phyloP scores from a whole-genome alignment of 371 early-diverging fungal species.

The Syncephalastrum racemosum region DNA sequence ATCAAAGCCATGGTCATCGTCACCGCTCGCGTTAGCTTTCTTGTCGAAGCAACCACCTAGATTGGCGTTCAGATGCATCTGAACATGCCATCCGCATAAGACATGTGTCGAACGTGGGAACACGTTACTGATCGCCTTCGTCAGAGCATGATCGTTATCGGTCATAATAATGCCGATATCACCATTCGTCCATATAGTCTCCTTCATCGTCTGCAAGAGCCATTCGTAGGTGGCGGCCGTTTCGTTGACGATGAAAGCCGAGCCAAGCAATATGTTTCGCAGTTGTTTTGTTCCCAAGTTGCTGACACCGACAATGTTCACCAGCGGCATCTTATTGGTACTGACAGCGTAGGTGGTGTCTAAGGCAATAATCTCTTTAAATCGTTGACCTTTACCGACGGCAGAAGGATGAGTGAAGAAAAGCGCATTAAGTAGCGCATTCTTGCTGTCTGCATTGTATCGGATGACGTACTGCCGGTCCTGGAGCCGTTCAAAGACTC shows the following conservation, averaged over 20 bases:
- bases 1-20: too few species aligned
- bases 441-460: too few species aligned
- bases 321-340: too few species aligned
- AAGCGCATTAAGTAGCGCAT: too few species aligned
- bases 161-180: background rate
- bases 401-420: too few species aligned
- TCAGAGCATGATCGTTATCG: slow-evolving; percentile 1
- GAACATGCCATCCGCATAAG: slow-evolving; percentile 8
- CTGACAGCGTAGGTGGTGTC: too few species aligned
- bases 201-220: background rate
- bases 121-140: background rate
- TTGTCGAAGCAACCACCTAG: background rate
- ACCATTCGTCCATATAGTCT: background rate
- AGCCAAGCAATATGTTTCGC: slow-evolving; percentile 1
- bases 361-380: too few species aligned
- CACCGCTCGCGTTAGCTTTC: background rate
- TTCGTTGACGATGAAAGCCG: too few species aligned
- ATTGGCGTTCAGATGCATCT: background rate
- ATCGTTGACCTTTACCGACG: too few species aligned
- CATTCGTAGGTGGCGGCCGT: background rate
- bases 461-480: too few species aligned
- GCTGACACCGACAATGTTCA: slow-evolving; percentile 8
- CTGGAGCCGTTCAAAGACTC: too few species aligned
- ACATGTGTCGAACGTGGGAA: slow-evolving; percentile 1
- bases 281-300: background rate